Base-by-base conservation (phyloP, 768 basidiomycete genomes). In the Chlorophyllum brunneum region DNA sequence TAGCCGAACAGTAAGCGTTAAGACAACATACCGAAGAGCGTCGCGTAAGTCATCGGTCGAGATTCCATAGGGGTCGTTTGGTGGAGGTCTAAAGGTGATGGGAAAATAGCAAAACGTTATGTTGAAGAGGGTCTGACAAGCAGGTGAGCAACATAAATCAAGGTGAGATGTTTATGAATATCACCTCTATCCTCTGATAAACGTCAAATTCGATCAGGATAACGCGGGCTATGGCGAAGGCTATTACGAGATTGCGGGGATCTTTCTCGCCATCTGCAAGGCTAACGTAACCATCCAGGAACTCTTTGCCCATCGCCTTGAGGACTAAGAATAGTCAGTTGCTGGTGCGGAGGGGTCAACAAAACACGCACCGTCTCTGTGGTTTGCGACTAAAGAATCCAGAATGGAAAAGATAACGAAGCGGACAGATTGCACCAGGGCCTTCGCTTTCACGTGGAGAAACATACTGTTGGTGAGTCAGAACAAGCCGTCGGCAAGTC, bases 51-150 rank as follows among this genome's bases (percentile, higher is more conserved):
- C 90, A 27, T 95, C 91, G 0, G 89, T 75, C 2, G 86, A 88
- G 54, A 99, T 95, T 3, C 88, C 88, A 65, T 95, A 94, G 15
- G 92, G 93, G 63, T 98, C 94, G 59, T 93, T 86, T 1, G 92
- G 88, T 15, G 95, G 92, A 7, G 95, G 93, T 53, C 88, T 80
- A 72, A 97, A 99, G 0, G 93, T 92, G 51, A 99, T 98, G 0
- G 97, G 97, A 70, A 98, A 99, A 67, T 99, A 99, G 66, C 97
- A 98, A 67, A 95, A 98, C 0, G 86, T 89, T 64, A 98, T 85
- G 61, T 98, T 92, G 70, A 95, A 98, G 42, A 98, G 73, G 46
- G 86, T 81, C 93, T 98, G 59, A 5, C 26, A 16, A 39, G 1
- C 4, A 6, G 18, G 10, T 59, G 23, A 56, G 49, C 39, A 41